These are phyloP conservation scores for Solanum medicagineum DNA, from an alignment of 257 asterid genomes.

Conservation along the genomic window DNA sequence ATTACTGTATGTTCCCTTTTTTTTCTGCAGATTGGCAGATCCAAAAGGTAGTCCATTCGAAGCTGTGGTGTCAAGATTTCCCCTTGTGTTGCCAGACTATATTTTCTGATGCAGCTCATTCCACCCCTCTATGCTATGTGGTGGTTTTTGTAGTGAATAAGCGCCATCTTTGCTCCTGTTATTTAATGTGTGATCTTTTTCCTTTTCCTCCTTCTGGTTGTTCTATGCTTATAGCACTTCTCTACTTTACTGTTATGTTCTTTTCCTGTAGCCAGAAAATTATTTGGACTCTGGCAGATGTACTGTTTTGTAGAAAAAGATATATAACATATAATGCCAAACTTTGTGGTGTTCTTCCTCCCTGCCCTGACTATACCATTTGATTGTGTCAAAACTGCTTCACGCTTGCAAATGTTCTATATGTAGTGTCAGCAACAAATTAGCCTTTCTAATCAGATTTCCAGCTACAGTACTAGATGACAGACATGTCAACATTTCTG, in stretches of 20 bases:
- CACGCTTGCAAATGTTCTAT: background rate
- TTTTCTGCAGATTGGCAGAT: slow-evolving; percentile 44
- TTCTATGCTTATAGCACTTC: background rate
- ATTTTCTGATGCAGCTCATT: slow-evolving; percentile 35
- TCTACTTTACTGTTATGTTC: background rate
- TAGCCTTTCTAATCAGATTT: background rate
- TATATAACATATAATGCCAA: background rate
- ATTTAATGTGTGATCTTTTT: background rate
- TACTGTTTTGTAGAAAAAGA: background rate
- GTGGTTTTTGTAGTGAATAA: background rate
- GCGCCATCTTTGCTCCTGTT: background rate
- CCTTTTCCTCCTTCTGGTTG: background rate
- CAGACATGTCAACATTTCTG: background rate
- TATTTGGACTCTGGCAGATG: background rate
- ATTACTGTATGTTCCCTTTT: background rate
- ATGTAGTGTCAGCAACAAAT: background rate
- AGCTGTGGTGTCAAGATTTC: slow-evolving; percentile 55
- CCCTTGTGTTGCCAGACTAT: slow-evolving; percentile 63
- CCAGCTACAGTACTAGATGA: background rate
- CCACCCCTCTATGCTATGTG: background rate
- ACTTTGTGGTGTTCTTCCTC: background rate
- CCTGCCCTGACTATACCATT: background rate
- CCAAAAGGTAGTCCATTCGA: slow-evolving; percentile 47
- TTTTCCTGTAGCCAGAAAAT: background rate
- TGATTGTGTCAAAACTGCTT: background rate